Evolutionary conservation across 2,329 filamentous ascomycete genomes (phyloP), one percentile per base, ranked within the genome.

Genomic region (Albifimbria verrucaria): DNA sequence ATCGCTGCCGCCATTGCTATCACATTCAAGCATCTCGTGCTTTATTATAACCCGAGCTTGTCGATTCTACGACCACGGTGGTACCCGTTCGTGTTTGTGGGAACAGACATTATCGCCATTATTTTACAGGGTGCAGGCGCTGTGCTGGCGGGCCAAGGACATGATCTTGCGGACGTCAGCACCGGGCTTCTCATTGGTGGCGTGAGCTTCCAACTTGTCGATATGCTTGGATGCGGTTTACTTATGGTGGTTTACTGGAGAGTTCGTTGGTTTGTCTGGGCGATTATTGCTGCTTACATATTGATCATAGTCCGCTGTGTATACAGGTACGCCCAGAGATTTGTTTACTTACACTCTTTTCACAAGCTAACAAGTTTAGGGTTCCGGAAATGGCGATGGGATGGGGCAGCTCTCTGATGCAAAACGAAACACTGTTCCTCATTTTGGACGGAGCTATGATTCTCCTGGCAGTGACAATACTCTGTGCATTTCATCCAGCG

Each of bases 11-110:
- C 72, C 23, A 74, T 77, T 43, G 77, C 77, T 43, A 62, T 78
- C 18, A 76, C 73, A 0, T 65, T 77, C 25, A 77, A 77, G 59
- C 73, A 76, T 59, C 65, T 78, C 9, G 70, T 77, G 32, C 55
- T 75, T 6, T 71, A 72, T 59, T 72, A 74, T 36, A 75, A 74
- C 2, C 62, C 69, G 0, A 63, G 72, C 39, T 67, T 68, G 55
- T 76, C 72, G 0, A 60, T 71, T 1, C 58, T 78, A 24, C 66
- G 64, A 22, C 74, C 78, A 1, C 62, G 59, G 4, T 67, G 73
- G 1, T 80, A 79, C 56, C 75, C 77, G 3, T 74, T 71, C 56
- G 73, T 80, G 49, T 80, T 81, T 64, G 76, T 81, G 52, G 68
- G 71, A 3, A 77, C 72, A 61, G 78, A 81, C 55, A 58, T 77